Base-by-base conservation (phyloP, 306 rosid species). In the Senna tora region DNA sequence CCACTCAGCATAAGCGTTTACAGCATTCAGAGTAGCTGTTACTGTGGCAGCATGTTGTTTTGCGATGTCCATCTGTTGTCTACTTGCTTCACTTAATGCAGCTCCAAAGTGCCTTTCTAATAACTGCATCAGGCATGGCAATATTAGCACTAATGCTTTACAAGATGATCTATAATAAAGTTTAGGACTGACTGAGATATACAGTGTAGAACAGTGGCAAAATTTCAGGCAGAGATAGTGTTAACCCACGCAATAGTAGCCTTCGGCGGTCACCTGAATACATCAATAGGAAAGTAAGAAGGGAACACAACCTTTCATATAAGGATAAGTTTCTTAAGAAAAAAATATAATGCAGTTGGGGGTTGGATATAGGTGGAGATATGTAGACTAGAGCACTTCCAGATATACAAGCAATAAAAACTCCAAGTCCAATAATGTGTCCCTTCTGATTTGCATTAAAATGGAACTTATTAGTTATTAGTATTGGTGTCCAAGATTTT, bases 1-100 rank as follows among this genome's bases (percentile, higher is more conserved):
- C 99, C 99, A 94, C 76, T 94, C 99, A 67, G 97, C 93, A 86
- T 94, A 94, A 58, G 99, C 99, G 67, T 86, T 91, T 56, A 91
- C 55, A 67, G 99, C 96, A 86, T 91, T 89, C 73, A 94, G 79
- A 69, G 87, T 80, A 69, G 96, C 85, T 59, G 88, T 86, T 57
- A 89, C 91, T 22, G 96, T 63, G 14, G 96, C 89, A 64, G 89
- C 97, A 74, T 91, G 97, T 62, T 88, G 92, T 78, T 91, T 91
- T 64, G 92, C 96, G 21, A 80, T 42, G 59, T 89, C 97, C 72
- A 85, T 65, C 79, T 90, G 91, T 62, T 91, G 87, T 64, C 84
- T 86, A 51, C 91, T 81, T 45, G 95, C 96, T 88, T 88, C 96
- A 65, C 49, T 83, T 78, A 91, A 16, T 30, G 89, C 96, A 84